Evolutionary conservation across 2,329 filamentous ascomycete genomes (phyloP), one percentile per base, ranked within the genome.

Genomic region (Fusarium sp.): DNA sequence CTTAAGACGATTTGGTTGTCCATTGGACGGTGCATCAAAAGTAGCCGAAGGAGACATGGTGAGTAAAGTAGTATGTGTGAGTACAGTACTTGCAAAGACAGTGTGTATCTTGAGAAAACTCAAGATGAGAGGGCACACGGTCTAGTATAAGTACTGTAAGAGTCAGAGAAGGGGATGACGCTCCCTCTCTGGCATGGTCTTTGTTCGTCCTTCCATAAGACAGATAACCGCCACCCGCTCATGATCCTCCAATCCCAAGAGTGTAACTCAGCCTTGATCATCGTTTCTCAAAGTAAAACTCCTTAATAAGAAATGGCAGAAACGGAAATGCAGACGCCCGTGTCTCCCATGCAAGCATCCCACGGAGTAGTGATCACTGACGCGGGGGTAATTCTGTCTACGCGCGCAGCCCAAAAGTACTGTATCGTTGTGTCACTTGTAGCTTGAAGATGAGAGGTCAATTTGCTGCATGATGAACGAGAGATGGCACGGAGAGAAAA

Each of bases 11-110:
- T 50, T 60, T 26, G 62, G 46, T 31, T 56, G 51, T 50, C 42
- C 48, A 44, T 50, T 49, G 12, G 69, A 60, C 19, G 57, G 61
- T 48, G 63, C 49, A 46, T 74, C 73, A 42, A 62, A 58, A 48
- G 73, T 75, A 67, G 77, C 76, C 44, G 70, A 73, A 11, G 76
- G 76, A 31, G 74, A 58, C 77, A 80, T 79, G 43, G n/a, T 56
- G 50, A 57, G 43, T 46, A 44, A 39, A 44, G 25, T 21, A 9
- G 23, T 56, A 41, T 58, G 30, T 53, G 56, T 13, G 37, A 49
- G 48, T 67, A 45, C 56, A 48, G 48, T 68, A 49, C 56, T 67
- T 65, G 44, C 44, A 65, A 52, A 69, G 44, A 52, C 54, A 52
- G 64, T 51, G 58, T 52, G 41, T 12, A 59, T 56, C 42, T 19